Base-by-base conservation (phyloP, 805 yeast species). In the Hanseniaspora lindneri region DNA sequence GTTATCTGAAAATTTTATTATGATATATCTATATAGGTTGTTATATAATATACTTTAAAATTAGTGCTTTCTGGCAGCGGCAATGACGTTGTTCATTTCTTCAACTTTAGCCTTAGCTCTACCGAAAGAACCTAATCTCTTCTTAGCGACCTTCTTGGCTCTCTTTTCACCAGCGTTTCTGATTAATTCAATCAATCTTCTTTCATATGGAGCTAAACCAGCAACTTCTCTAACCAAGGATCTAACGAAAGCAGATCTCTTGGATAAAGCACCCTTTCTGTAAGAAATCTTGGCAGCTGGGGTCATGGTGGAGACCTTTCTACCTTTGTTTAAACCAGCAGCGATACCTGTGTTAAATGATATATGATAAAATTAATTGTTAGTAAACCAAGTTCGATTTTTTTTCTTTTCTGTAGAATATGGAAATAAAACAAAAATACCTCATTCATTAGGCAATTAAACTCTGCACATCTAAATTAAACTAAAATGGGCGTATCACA, bases 121-220 rank as follows among this genome's bases (percentile, higher is more conserved):
- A 79, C 80, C 81, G 83, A 89, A 94, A 66, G 98, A 86, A 77
- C 99, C 99, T 70, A 92, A 85, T 85, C 92, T 89, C 95, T 85
- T 92, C 92, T 92, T 92, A 62, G 97, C 96, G 70, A 92, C 87
- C 87, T 92, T 92, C 86, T 92, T 85, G 63, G 99, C 98, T 80
- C 97, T 92, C 94, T 92, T 92, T 78, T 92, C 99, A 81, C 96
- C 95, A 71, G 96, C 88, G 79, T 94, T 92, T 82, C 98, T 92
- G 83, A 92, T 80, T 76, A 92, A 80, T 78, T 92, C 99, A 68
- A 94, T 83, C 71, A 92, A 81, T 78, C 99, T 88, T 80, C 96
- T 88, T 79, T 92, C 99, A 75, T 92, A 92, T 75, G 99, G 98
- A 60, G 99, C 96, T 69, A 92, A 80, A 72, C 98, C 98, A 63